Percentiles rank a stretch among this genome's conserved stretches.
These are phyloP conservation scores for Fusarium piperis DNA, from an alignment of 2,329 filamentous ascomycete genomes.

Conservation along the genomic window DNA sequence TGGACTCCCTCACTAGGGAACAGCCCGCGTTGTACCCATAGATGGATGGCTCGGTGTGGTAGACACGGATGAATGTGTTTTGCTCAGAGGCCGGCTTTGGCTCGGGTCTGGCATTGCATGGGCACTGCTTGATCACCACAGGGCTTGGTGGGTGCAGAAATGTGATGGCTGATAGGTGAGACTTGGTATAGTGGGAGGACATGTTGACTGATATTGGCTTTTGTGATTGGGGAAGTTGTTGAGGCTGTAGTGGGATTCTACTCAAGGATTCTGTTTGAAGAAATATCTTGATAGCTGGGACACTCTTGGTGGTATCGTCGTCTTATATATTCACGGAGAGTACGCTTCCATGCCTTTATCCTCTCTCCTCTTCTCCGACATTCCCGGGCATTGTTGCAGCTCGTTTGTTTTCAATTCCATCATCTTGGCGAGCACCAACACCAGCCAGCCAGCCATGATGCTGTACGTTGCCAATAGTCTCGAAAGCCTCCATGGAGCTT, in stretches of 20 bases:
- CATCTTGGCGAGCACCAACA: not conserved
- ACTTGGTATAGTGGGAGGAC: not conserved
- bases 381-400: not conserved
- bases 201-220: not conserved
- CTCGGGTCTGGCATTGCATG: not conserved
- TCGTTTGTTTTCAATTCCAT: not conserved
- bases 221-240: not conserved
- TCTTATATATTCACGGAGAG: not conserved
- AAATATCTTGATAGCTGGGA: not conserved
- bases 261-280: not conserved
- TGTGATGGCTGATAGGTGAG: not conserved
- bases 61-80: not conserved
- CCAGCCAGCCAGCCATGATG: not conserved
- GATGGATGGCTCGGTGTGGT: not conserved
- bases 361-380: not conserved
- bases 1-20: not conserved
- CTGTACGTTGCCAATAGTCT: not conserved
- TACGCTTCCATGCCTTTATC: not conserved
- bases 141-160: not conserved
- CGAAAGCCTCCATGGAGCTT: accelerated
- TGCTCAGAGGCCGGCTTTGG: not conserved
- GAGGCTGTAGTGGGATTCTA: not conserved
- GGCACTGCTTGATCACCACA: not conserved
- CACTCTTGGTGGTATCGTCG: not conserved
- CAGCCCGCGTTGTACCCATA: not conserved